Evolutionary conservation across 768 basidiomycete genomes (phyloP).

Genomic region (Tricholoma furcatifolium): DNA sequence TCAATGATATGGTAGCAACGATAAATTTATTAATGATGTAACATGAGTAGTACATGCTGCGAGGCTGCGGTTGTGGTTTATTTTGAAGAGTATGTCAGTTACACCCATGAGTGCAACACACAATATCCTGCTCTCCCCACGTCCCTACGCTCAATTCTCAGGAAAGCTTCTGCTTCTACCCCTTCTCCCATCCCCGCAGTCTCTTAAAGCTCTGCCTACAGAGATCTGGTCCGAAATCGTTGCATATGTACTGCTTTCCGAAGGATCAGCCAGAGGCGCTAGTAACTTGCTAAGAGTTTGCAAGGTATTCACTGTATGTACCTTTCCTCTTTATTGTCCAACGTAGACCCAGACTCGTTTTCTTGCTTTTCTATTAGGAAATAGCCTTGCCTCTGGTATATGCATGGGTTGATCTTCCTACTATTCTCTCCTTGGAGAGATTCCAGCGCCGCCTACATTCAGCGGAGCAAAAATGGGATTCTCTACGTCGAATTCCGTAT

Average conservation of each 20-base stretch:
- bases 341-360: background rate
- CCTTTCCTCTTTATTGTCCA: background rate
- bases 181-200: constrained; percentile 55
- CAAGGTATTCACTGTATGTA: constrained; percentile 44
- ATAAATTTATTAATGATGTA: too few relatives aligned
- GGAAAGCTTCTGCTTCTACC: constrained; percentile 67
- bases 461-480: constrained; percentile 84
- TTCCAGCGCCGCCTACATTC: constrained; percentile 57
- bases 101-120: constrained; percentile 31
- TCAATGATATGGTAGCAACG: too few relatives aligned
- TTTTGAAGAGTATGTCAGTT: background rate
- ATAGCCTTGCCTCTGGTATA: constrained; percentile 69
- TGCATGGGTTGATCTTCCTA: constrained; percentile 44
- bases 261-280: constrained; percentile 22
- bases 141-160: constrained; percentile 60
- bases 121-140: constrained; percentile 57
- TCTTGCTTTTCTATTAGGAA: constrained; percentile 40
- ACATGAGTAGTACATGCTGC: too few relatives aligned
- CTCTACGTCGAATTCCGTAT: constrained; percentile 81
- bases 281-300: constrained; percentile 41
- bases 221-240: constrained; percentile 76
- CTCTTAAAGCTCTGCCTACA: constrained; percentile 54
- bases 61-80: too few relatives aligned
- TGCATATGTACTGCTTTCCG: constrained; percentile 30
- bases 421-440: constrained; percentile 45